A percentile compares a stretch with the other conserved stretches of the same genome.
phyloP scores from a whole-genome alignment of 768 basidiomycete genomes.

The Botryobasidium botryosum region DNA sequence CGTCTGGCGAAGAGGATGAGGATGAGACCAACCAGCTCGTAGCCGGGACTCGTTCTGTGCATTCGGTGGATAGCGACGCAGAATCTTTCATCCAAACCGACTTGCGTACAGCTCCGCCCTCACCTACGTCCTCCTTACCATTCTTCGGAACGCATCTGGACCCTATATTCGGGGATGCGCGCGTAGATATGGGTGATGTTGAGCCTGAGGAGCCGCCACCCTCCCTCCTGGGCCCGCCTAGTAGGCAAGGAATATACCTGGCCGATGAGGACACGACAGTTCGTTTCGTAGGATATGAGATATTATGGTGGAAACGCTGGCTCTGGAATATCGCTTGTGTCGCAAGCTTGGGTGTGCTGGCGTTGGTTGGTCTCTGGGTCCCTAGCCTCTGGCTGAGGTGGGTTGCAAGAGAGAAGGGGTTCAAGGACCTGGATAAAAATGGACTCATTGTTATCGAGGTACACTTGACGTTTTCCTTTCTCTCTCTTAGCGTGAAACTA shows the following conservation, averaged over 20 bases:
- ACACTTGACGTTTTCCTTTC: constrained; percentile 18
- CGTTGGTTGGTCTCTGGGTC: constrained; percentile 83
- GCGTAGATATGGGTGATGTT: constrained; percentile 64
- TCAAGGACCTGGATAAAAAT: constrained; percentile 35
- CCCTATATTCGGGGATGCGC: constrained; percentile 64
- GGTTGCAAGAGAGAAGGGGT: constrained; percentile 70
- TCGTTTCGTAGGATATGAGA: constrained; percentile 74
- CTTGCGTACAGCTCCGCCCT: constrained; percentile 48
- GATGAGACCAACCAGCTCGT: constrained; percentile 23
- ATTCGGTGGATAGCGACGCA: no score
- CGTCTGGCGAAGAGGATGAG: constrained; percentile 66
- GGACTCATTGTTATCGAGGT: constrained; percentile 89
- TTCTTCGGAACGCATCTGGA: constrained; percentile 40
- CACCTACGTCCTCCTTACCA: constrained; percentile 40
- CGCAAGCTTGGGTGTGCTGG: constrained; percentile 51
- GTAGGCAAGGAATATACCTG: constrained; percentile 70
- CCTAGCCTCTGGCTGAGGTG: constrained; percentile 82
- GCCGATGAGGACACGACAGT: constrained; percentile 81
- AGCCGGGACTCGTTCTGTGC: constrained; percentile 10
- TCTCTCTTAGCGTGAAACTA: neutral
- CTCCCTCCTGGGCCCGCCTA: constrained; percentile 55
- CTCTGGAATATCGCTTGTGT: constrained; percentile 60
- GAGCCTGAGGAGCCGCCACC: constrained; percentile 42
- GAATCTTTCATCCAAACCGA: no score
- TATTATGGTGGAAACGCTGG: constrained; percentile 39